phyloP scores from a whole-genome alignment of 441 rosid species.

The Populus tomentosa region DNA sequence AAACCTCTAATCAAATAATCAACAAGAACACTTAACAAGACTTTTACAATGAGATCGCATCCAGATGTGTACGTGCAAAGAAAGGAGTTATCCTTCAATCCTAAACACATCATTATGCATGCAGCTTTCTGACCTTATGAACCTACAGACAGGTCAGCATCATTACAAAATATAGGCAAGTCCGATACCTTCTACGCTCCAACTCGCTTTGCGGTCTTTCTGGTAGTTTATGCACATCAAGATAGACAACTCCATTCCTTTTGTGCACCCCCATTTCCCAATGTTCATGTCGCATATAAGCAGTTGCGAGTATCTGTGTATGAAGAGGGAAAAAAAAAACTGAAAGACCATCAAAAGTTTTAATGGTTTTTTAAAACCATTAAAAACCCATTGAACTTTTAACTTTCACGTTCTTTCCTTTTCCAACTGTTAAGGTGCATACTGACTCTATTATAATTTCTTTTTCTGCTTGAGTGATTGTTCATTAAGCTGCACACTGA shows the following conservation, averaged over 20 bases:
- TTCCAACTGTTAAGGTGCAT: no score
- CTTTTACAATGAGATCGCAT: background rate
- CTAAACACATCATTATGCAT: background rate
- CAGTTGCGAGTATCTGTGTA: conserved; percentile 75
- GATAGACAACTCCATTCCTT: conserved; percentile 88
- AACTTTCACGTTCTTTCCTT: no score
- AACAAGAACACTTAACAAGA: background rate
- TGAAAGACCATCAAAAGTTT: background rate
- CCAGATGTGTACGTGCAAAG: background rate
- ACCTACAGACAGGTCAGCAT: background rate
- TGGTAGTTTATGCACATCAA: conserved; percentile 90
- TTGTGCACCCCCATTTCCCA: conserved; percentile 99
- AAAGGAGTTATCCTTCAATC: background rate
- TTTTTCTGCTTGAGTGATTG: no score
- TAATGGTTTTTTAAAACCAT: no score
- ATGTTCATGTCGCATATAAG: conserved; percentile 75
- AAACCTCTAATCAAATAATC: background rate
- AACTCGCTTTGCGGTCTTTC: conserved; percentile 80
- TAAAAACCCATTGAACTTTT: no score
- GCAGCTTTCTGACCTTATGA: background rate
- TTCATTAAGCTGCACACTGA: no score
- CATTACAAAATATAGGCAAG: background rate
- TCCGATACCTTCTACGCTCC: conserved; percentile 73
- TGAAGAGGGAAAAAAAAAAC: conserved; percentile 9
- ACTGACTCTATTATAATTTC: no score